A percentile compares a stretch with the other conserved stretches of the same genome.
Evolutionary conservation across 2,329 filamentous ascomycete genomes (phyloP).

Genomic region (Neofusicoccum cordaticola): DNA sequence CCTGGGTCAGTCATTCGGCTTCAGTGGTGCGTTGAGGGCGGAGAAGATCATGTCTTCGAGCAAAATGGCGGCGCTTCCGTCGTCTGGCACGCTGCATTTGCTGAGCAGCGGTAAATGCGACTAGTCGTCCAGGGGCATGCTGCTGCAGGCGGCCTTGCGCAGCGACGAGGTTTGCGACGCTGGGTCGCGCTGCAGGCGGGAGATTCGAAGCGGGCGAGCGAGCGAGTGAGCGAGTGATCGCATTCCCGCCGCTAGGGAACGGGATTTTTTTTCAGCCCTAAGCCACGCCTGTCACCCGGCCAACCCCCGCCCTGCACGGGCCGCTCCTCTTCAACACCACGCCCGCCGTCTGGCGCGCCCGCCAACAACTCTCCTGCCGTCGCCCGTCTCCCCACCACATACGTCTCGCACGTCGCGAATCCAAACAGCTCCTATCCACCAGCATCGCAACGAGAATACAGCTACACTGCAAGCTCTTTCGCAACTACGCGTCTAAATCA

Average conservation of each 20-base stretch:
- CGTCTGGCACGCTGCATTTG: neutral
- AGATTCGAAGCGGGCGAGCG: neutral
- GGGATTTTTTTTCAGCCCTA: constrained; percentile 11
- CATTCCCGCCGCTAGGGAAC: neutral
- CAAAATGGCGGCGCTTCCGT: neutral
- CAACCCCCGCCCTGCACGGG: neutral
- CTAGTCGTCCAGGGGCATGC: neutral
- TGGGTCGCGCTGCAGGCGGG: neutral
- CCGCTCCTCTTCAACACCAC: neutral
- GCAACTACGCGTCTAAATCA: neutral
- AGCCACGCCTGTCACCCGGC: neutral
- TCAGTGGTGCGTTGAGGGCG: constrained; percentile 22
- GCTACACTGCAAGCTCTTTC: neutral
- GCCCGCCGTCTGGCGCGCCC: neutral
- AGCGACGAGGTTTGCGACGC: neutral
- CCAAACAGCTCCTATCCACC: neutral
- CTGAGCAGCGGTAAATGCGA: neutral
- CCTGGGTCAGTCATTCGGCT: constrained; percentile 58
- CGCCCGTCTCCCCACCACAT: neutral
- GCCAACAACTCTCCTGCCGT: neutral
- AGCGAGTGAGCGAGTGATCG: neutral
- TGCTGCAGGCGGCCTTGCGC: neutral
- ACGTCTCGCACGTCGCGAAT: neutral
- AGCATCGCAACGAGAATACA: neutral
- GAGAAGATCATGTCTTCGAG: constrained; percentile 6